Conservation (phyloP, 176 grass and related monocot genomes). For the Triticum urartu region DNA sequence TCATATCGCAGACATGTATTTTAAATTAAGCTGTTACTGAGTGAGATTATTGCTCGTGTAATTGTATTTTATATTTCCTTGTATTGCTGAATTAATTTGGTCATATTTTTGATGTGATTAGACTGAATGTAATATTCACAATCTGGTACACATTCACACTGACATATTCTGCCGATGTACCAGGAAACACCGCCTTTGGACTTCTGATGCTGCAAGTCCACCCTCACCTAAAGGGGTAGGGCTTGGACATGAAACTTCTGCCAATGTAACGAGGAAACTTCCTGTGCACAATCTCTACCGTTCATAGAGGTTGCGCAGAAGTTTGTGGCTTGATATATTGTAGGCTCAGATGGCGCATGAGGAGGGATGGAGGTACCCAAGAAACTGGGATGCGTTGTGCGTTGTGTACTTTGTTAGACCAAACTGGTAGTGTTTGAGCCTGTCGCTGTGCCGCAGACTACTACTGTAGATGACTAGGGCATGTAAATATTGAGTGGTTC, state of each 20-base stretch:
- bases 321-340: neutral
- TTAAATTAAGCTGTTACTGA: neutral
- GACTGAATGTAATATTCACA: too few relatives aligned
- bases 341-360: neutral
- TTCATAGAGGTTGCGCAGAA: neutral
- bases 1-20: neutral
- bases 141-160: too few relatives aligned
- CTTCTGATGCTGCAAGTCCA: neutral
- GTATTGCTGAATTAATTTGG: too few relatives aligned
- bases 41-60: neutral
- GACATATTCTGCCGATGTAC: too few relatives aligned
- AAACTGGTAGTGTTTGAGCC: neutral
- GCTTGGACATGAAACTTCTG: too few relatives aligned
- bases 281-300: too few relatives aligned
- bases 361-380: neutral
- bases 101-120: too few relatives aligned
- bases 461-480: neutral
- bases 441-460: neutral
- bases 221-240: too few relatives aligned
- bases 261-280: too few relatives aligned
- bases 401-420: neutral
- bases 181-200: neutral
- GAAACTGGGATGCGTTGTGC: neutral
- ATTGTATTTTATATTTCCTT: too few relatives aligned
- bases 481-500: neutral